These are phyloP conservation scores for Ophiostoma himal-ulmi DNA, from an alignment of 2,329 filamentous ascomycete genomes.

Conservation along the genomic window DNA sequence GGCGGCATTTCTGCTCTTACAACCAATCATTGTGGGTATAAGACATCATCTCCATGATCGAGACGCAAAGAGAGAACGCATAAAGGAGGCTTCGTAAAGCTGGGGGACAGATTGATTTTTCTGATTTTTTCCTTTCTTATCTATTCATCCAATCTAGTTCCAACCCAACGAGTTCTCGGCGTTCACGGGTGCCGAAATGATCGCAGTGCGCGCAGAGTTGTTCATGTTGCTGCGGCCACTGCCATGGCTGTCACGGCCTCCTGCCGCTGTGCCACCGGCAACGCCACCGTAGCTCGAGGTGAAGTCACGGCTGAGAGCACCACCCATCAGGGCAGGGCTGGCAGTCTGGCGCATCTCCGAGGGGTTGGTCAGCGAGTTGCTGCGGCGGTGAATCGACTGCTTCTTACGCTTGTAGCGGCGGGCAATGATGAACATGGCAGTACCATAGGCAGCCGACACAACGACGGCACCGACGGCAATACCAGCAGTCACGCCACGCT, in stretches of 20 bases:
- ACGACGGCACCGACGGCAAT: constrained; percentile 72
- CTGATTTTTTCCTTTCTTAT: not conserved
- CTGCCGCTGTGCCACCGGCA: constrained; percentile 38
- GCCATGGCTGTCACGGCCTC: constrained; percentile 55
- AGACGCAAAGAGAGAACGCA: constrained; percentile 14
- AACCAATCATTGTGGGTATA: constrained; percentile 8
- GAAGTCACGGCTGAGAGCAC: constrained; percentile 55
- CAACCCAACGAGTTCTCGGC: constrained; percentile 93
- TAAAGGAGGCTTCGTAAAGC: not conserved
- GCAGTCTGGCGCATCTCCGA: constrained; percentile 54
- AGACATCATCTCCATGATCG: constrained; percentile 1
- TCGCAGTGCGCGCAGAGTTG: constrained; percentile 51
- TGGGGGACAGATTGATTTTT: constrained; percentile 10
- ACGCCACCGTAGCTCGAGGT: constrained; percentile 48
- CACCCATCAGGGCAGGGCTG: constrained; percentile 64
- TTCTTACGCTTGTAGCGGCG: constrained; percentile 84
- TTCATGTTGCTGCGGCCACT: constrained; percentile 45
- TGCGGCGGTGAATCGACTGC: constrained; percentile 68
- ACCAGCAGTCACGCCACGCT: constrained; percentile 57
- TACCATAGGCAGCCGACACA: constrained; percentile 80
- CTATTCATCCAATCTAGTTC: constrained; percentile 54
- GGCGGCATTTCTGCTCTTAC: constrained; percentile 21
- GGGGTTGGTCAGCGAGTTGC: constrained; percentile 62
- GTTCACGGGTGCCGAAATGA: constrained; percentile 85
- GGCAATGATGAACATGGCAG: constrained; percentile 89